These are phyloP conservation scores for Hymenoscyphus linearis DNA, from an alignment of 2,329 filamentous ascomycete species.

Conservation along the genomic window DNA sequence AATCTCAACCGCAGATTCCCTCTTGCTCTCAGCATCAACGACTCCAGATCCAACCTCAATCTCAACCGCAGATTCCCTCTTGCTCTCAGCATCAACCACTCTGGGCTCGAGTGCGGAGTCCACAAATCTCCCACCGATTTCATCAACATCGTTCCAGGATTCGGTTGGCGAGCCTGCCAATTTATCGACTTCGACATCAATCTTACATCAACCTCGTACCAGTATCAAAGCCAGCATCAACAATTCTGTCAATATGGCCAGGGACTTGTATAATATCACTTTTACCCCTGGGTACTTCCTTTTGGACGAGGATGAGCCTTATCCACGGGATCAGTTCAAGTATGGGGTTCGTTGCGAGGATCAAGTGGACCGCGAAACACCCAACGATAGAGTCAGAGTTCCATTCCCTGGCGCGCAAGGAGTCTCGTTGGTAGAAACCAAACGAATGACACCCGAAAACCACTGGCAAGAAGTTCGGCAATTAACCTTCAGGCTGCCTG, in stretches of 20 bases:
- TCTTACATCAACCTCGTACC: neutral
- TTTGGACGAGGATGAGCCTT: neutral
- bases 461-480: conserved; percentile 96
- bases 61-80: no score
- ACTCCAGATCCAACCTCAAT: neutral
- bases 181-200: neutral
- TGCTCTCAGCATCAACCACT: neutral
- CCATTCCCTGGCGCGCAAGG: conserved; percentile 11
- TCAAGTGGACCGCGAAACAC: conserved; percentile 4
- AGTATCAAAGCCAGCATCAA: neutral
- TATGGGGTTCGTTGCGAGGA: conserved; percentile 2
- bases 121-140: neutral
- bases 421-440: conserved; percentile 54
- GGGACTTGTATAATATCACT: no score
- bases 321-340: neutral
- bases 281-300: no score
- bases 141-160: neutral
- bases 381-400: conserved; percentile 7
- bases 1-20: no score
- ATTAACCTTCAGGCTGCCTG: conserved; percentile 54
- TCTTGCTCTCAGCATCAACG: neutral
- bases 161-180: neutral
- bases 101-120: neutral
- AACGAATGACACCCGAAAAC: conserved; percentile 63
- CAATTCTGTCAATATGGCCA: neutral